These are phyloP conservation scores for Linnemannia hyalina DNA, from an alignment of 192 early-diverging fungal genomes.

Conservation along the genomic window DNA sequence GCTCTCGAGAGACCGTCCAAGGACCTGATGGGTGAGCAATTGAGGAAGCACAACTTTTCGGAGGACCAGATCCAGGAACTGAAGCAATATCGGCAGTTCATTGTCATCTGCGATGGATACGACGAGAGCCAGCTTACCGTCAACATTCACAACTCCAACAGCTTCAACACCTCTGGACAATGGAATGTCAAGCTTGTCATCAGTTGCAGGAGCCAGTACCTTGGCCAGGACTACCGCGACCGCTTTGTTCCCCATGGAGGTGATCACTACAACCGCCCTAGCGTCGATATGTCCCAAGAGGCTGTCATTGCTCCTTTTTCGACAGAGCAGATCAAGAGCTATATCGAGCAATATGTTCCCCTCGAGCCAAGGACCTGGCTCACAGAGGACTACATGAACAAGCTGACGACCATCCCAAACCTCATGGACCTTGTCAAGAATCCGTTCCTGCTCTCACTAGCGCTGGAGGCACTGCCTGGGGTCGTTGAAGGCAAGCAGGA, in stretches of 20 bases:
- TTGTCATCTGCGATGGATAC: conserved; percentile 11
- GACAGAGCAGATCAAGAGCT: not conserved
- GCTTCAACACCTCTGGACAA: not conserved
- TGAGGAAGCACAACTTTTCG: not conserved
- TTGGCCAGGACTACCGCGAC: not conserved
- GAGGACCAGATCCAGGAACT: not conserved
- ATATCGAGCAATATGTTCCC: not conserved
- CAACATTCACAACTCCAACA: not conserved
- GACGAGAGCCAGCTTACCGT: not conserved
- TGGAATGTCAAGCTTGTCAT: conserved; percentile 7
- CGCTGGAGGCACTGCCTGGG: not conserved
- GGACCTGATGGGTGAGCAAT: not conserved
- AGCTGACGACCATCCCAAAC: not conserved
- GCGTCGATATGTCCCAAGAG: not conserved
- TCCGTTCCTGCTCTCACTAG: not conserved
- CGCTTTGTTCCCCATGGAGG: not conserved
- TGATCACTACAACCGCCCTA: not conserved
- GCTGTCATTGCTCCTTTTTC: conserved; percentile 1
- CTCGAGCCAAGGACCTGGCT: not conserved
- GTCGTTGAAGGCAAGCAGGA: not conserved
- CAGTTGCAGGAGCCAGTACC: not conserved
- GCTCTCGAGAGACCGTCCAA: not conserved
- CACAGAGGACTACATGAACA: not conserved
- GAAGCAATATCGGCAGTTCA: not conserved
- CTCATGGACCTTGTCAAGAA: conserved; percentile 13